A percentile compares a stretch with the other conserved stretches of the same genome.
These are phyloP conservation scores for Fusarium succisae DNA, from an alignment of 2,329 filamentous ascomycete species.

Conservation along the genomic window DNA sequence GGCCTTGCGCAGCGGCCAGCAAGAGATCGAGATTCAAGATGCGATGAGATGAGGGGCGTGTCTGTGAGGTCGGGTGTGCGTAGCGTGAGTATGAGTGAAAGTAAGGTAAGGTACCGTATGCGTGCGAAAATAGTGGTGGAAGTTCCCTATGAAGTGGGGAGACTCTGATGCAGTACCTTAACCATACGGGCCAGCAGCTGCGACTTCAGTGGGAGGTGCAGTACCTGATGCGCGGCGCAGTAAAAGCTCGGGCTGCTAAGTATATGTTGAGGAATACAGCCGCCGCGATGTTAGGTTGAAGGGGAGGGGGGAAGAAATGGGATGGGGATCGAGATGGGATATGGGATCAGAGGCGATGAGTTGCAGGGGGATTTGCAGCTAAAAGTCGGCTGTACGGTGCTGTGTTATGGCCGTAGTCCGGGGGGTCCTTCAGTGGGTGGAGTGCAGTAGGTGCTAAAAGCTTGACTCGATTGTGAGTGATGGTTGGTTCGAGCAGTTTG, in stretches of 20 bases:
- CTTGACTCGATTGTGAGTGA: slow-evolving; percentile 14
- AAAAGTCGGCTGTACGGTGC: slow-evolving; percentile 19
- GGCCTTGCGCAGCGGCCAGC: slow-evolving; percentile 35
- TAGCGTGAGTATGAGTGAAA: slow-evolving; percentile 12
- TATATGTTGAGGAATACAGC: slow-evolving; percentile 25
- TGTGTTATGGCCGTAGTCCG: slow-evolving; percentile 11
- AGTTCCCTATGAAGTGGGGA: slow-evolving; percentile 25
- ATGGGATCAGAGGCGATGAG: slow-evolving; percentile 31
- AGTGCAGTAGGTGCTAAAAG: slow-evolving; percentile 1
- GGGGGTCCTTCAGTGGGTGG: background rate
- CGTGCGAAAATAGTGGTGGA: slow-evolving; percentile 22
- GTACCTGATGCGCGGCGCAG: slow-evolving; percentile 27
- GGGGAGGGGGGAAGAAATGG: slow-evolving; percentile 29
- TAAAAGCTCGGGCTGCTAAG: slow-evolving; percentile 22
- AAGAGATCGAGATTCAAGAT: slow-evolving; percentile 47
- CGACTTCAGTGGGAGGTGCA: background rate
- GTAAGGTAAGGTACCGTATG: slow-evolving; percentile 13
- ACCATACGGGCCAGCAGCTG: background rate
- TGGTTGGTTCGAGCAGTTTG: background rate
- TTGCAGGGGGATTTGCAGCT: slow-evolving; percentile 37
- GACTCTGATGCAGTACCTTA: background rate
- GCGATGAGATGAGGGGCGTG: slow-evolving; percentile 35
- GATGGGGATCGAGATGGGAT: slow-evolving; percentile 35
- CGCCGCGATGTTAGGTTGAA: slow-evolving; percentile 19
- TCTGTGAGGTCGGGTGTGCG: slow-evolving; percentile 28